phyloP scores from a whole-genome alignment of 257 asterid species.

The Solanum chiquidenum region DNA sequence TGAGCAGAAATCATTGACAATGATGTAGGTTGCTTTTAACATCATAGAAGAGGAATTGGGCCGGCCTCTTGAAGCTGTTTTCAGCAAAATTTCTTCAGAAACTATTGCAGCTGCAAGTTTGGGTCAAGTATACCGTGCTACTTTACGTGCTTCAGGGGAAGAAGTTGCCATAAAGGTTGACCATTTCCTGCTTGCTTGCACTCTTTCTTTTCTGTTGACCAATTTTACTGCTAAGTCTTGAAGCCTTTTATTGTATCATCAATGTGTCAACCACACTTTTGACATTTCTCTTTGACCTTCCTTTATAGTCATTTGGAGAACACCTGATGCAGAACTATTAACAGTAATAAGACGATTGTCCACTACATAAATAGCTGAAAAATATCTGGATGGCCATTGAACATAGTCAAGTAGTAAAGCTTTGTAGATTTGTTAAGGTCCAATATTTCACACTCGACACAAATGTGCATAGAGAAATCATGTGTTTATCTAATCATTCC shows the following conservation, averaged over 20 bases:
- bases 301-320: neutral
- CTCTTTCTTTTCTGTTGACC: constrained; percentile 1
- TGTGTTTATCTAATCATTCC: neutral
- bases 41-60: constrained; percentile 98
- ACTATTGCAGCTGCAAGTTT: constrained; percentile 99
- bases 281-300: neutral
- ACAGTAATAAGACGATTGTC: neutral
- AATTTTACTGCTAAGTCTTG: constrained; percentile 2
- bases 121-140: constrained; percentile 99
- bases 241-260: neutral
- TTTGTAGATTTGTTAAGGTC: neutral
- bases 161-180: constrained; percentile 97
- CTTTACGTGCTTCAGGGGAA: constrained; percentile 83
- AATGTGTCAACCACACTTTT: neutral
- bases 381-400: neutral
- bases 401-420: neutral
- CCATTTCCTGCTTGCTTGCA: neutral
- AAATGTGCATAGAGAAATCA: neutral
- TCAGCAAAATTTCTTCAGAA: constrained; percentile 82
- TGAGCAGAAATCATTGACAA: constrained; percentile 37
- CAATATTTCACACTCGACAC: neutral
- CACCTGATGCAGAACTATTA: neutral
- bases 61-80: constrained; percentile 94
- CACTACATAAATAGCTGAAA: neutral
- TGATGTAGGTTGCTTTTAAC: constrained; percentile 89